These are phyloP conservation scores for Oryza meridionalis DNA, from an alignment of 176 grass and related monocot genomes.

Conservation along the genomic window DNA sequence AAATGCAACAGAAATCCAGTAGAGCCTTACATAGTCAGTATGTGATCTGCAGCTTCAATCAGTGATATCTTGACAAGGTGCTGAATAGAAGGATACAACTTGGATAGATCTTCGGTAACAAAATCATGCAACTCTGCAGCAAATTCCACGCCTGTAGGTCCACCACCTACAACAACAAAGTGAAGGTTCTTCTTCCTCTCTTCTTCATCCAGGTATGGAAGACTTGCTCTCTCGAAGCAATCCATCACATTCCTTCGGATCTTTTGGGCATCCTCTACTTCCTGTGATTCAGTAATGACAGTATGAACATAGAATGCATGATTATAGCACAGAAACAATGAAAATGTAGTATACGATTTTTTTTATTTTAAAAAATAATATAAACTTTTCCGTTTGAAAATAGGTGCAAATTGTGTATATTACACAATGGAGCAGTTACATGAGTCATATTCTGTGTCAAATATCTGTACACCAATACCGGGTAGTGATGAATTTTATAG, in stretches of 20 bases:
- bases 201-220: conserved; percentile 75
- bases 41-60: conserved; percentile 88
- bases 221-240: conserved; percentile 89
- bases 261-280: conserved; percentile 93
- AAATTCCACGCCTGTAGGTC: conserved; percentile 97
- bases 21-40: conserved; percentile 82
- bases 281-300: conserved; percentile 49
- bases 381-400: background rate
- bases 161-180: conserved; percentile 94
- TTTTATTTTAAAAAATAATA: background rate
- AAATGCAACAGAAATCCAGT: background rate
- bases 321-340: conserved; percentile 6
- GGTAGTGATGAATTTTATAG: conserved; percentile 1
- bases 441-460: background rate
- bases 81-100: conserved; percentile 74
- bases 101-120: conserved; percentile 86
- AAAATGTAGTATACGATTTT: background rate
- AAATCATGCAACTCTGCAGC: conserved; percentile 92
- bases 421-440: background rate
- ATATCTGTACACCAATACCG: background rate
- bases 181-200: conserved; percentile 92
- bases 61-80: conserved; percentile 92
- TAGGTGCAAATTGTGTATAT: background rate
- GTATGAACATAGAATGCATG: background rate
- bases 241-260: conserved; percentile 86